Evolutionary conservation across 2,329 filamentous ascomycete species (phyloP).

Genomic region (Aspergillus pseudoviridinutans): DNA sequence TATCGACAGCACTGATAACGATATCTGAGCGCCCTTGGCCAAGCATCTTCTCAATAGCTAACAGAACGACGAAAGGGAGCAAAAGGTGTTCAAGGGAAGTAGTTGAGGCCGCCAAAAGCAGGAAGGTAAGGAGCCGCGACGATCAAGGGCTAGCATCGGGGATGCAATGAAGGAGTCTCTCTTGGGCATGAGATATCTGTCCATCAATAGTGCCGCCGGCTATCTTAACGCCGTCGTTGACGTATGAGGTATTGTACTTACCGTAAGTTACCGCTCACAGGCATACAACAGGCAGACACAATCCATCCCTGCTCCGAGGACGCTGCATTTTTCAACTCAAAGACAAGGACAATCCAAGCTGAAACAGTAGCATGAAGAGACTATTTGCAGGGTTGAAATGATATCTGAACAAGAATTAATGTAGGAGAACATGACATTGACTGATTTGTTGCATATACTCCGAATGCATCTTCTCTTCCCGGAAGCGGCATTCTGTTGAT

Average conservation of each 20-base stretch:
- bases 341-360: neutral
- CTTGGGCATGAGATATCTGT: neutral
- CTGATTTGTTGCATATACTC: neutral
- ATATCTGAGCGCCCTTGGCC: constrained; percentile 14
- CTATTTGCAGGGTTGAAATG: too few relatives aligned
- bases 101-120: neutral
- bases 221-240: neutral
- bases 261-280: neutral
- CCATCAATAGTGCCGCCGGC: neutral
- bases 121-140: neutral
- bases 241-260: neutral
- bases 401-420: neutral
- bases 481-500: neutral
- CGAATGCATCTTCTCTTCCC: neutral
- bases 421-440: too few relatives aligned
- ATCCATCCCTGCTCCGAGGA: neutral
- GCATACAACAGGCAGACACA: neutral
- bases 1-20: constrained; percentile 23
- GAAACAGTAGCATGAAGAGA: neutral
- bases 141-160: neutral
- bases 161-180: neutral
- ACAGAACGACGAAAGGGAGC: neutral
- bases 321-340: neutral
- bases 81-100: neutral
- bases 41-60: constrained; percentile 8